Percentiles rank a stretch among this genome's conserved stretches.
phyloP scores from a whole-genome alignment of 2,329 filamentous ascomycete genomes.

The Coniella vitis region DNA sequence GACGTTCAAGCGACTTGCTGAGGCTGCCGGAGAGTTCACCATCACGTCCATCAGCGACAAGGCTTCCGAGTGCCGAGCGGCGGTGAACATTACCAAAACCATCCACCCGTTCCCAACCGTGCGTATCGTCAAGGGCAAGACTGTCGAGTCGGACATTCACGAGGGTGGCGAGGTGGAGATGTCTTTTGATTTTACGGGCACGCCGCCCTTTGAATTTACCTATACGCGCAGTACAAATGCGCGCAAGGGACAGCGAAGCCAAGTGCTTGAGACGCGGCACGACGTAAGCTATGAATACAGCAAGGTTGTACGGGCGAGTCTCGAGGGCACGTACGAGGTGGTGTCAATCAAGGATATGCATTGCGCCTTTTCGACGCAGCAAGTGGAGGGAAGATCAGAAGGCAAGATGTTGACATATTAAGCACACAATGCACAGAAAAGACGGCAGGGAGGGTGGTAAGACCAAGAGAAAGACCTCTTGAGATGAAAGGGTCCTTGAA shows the following conservation, averaged over 20 bases:
- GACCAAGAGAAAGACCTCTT: no score
- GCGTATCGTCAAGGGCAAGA: slow-evolving; percentile 76
- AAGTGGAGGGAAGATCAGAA: slow-evolving; percentile 41
- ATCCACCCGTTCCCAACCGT: slow-evolving; percentile 93
- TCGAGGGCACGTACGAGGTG: slow-evolving; percentile 96
- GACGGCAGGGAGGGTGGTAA: no score
- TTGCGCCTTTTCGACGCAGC: slow-evolving; percentile 78
- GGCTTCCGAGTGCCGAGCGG: slow-evolving; percentile 79
- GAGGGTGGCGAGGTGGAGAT: slow-evolving; percentile 94
- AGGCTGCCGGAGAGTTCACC: slow-evolving; percentile 80
- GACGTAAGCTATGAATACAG: slow-evolving; percentile 75
- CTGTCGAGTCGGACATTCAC: slow-evolving; percentile 84
- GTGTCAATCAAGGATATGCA: slow-evolving; percentile 90
- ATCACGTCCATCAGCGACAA: slow-evolving; percentile 84
- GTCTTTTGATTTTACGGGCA: slow-evolving; percentile 90
- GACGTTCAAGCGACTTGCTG: slow-evolving; percentile 87
- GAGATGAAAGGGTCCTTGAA: no score
- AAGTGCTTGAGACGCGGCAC: slow-evolving; percentile 84
- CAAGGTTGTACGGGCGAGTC: slow-evolving; percentile 76
- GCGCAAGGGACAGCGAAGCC: slow-evolving; percentile 69
- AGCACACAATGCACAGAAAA: neutral
- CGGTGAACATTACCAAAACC: slow-evolving; percentile 68
- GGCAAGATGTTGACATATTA: slow-evolving; percentile 31
- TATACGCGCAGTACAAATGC: slow-evolving; percentile 88
- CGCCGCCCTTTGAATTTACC: slow-evolving; percentile 94